These are phyloP conservation scores for Chalciporus piperatus DNA, from an alignment of 768 basidiomycete genomes.

Conservation along the genomic window DNA sequence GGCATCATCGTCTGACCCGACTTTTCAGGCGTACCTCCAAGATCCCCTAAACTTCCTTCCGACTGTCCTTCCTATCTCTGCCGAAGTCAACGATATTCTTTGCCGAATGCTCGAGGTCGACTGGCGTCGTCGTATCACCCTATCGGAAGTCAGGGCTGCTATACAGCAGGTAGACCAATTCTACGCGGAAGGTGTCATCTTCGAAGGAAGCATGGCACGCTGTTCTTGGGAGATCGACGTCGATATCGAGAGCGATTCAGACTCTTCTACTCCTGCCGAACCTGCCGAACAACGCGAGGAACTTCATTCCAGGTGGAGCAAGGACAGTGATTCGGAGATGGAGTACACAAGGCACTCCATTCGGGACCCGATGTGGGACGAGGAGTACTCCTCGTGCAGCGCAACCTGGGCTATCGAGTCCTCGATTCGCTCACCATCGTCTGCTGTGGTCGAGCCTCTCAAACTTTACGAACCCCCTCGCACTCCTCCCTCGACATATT, in stretches of 20 bases:
- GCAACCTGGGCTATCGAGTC: slow-evolving; percentile 58
- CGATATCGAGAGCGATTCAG: slow-evolving; percentile 59
- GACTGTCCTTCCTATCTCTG: slow-evolving; percentile 77
- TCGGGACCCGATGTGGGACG: slow-evolving; percentile 31
- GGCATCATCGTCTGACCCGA: slow-evolving; percentile 77
- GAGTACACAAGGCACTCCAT: slow-evolving; percentile 29
- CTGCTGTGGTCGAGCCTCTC: slow-evolving; percentile 34
- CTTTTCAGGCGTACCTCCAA: slow-evolving; percentile 83
- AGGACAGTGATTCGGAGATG: slow-evolving; percentile 41
- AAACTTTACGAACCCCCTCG: slow-evolving; percentile 45
- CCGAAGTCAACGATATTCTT: slow-evolving; percentile 69
- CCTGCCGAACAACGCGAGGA: slow-evolving; percentile 38
- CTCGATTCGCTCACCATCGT: slow-evolving; percentile 45
- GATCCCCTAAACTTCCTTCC: slow-evolving; percentile 80
- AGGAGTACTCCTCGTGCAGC: slow-evolving; percentile 43
- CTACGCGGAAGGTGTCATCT: slow-evolving; percentile 72
- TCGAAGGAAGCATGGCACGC: slow-evolving; percentile 78
- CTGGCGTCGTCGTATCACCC: slow-evolving; percentile 51
- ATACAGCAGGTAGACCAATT: slow-evolving; percentile 59
- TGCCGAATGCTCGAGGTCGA: slow-evolving; percentile 71
- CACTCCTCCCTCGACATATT: slow-evolving; percentile 53
- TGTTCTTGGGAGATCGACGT: slow-evolving; percentile 77
- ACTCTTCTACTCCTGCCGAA: slow-evolving; percentile 49
- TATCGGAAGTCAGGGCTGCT: slow-evolving; percentile 49
- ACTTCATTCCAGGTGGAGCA: slow-evolving; percentile 59